Conservation (phyloP, 208 protist genomes). For the Crithidia bombi region DNA sequence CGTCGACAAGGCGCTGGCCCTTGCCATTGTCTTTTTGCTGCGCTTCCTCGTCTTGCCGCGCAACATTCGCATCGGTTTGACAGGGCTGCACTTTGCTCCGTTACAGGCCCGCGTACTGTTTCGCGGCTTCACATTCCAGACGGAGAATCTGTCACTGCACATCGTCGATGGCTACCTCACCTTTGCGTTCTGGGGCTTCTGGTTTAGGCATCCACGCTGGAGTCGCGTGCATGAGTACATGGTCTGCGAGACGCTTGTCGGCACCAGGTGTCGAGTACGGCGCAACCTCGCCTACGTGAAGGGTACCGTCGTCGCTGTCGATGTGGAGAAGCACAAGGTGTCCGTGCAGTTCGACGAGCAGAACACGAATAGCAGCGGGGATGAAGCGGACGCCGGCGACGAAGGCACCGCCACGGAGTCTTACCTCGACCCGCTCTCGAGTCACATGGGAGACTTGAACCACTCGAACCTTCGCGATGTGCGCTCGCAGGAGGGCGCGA, state of each 20-base stretch:
- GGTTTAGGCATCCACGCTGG: conserved; percentile 59
- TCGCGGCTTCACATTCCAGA: conserved; percentile 71
- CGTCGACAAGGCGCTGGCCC: conserved; percentile 46
- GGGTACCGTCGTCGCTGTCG: conserved; percentile 74
- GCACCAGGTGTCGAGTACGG: conserved; percentile 65
- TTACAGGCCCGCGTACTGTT: conserved; percentile 79
- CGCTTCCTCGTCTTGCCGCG: conserved; percentile 69
- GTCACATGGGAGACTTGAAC: neutral
- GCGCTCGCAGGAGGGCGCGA: neutral
- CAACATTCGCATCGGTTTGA: conserved; percentile 54
- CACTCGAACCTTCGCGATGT: neutral
- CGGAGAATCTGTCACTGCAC: conserved; percentile 83
- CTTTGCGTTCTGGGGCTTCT: conserved; percentile 77
- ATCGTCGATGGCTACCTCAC: conserved; percentile 87
- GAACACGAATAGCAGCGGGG: conserved; percentile 15
- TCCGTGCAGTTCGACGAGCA: conserved; percentile 64
- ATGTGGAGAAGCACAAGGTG: conserved; percentile 56
- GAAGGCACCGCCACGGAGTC: conserved; percentile 11
- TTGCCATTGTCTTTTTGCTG: conserved; percentile 54
- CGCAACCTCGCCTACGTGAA: conserved; percentile 58
- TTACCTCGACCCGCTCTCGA: neutral
- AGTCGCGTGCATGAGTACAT: conserved; percentile 77
- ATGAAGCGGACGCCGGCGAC: conserved; percentile 34
- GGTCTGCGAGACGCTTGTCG: conserved; percentile 68
- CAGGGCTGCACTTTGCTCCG: conserved; percentile 61